Evolutionary conservation across 768 basidiomycete species (phyloP), one percentile per base, ranked within the genome.

Genomic region (Russula virescens): DNA sequence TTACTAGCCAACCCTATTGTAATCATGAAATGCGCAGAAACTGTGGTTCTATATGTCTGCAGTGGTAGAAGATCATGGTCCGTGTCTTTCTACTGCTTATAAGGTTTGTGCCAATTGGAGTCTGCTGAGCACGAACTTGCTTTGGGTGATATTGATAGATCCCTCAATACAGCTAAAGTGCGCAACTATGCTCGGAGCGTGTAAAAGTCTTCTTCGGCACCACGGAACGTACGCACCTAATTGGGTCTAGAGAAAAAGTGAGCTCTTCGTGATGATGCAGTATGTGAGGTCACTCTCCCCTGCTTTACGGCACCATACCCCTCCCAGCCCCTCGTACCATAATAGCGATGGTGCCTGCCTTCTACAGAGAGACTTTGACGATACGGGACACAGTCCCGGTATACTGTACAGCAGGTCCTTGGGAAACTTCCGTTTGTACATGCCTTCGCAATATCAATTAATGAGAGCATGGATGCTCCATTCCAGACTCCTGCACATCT

Each of bases 121-220:
- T 28, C 31, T n/a, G 23, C 28, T 31, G 51, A 26, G n/a, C 35
- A 54, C 38, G 26, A 43, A 47, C 46, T 53, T 34, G 31, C 46
- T 31, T 49, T 25, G 11, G 21, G 34, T 46, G 57, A 48, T 38
- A 16, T 31, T 31, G 31, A 31, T 47, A 11, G 8, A 38, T 54
- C 48, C 16, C 58, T 55, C 47, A 28, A 54, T 60, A 45, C 58
- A 49, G 63, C 58, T 54, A 54, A 57, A 64, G n/a, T 64, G 53
- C 58, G 25, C 18, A 19, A 21, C 21, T 16, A 52, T 51, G 19
- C 38, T 19, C 23, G 38, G 38, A 19, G 40, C 13, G 45, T 58
- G n/a, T 26, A 53, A 47, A 19, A 21, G 19, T 21, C 28, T 49
- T 45, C n/a, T 58, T 63, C 60, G 48, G 21, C 9, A 35, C n/a